Base-by-base conservation (phyloP, 257 asterid genomes). In the Nicotiana noctiflora region DNA sequence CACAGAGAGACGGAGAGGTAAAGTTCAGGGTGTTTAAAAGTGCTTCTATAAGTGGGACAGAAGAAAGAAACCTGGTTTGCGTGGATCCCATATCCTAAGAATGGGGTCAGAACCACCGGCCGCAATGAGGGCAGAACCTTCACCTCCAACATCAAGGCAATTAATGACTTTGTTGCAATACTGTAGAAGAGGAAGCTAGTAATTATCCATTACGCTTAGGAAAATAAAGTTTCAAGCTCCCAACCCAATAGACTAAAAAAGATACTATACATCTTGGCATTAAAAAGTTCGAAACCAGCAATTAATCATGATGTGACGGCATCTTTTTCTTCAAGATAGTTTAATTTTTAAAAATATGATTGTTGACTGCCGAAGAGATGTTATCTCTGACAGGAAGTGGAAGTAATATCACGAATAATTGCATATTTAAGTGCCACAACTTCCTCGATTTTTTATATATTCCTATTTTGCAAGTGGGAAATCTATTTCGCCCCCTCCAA, bases 51-150 rank as follows among this genome's bases (percentile, higher is more conserved):
- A 14, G 60, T 60, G 29, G 9, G 84, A 49, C 72, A 63, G 64
- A 76, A 64, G 40, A 81, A 66, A 62, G n/a, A 67, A 25, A 93
- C 98, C 98, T 85, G 99, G 99, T 86, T 91, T 96, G 85, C 99
- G 97, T 84, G 98, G 99, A 90, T 96, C 99, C 99, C 99, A 96
- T 89, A 96, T 82, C 80, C 98, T 91, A 86, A 96, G 92, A 82
- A 88, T 83, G 25, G 93, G 94, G 70, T 96, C 98, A 75, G 98
- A 90, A 80, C 92, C 87, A 25, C 98, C 99, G 79, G 87, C 99
- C 19, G 93, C 98, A 70, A 96, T 77, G 77, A 96, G 99, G 82
- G 90, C 82, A 53, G 96, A 94, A 89, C 98, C 86, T 85, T 96
- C 98, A 79, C 99, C 99, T 79, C 99, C 99, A 87, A 96, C 87